Base-by-base conservation (phyloP, 2,329 filamentous ascomycete species). In the Clonostachys rosea region DNA sequence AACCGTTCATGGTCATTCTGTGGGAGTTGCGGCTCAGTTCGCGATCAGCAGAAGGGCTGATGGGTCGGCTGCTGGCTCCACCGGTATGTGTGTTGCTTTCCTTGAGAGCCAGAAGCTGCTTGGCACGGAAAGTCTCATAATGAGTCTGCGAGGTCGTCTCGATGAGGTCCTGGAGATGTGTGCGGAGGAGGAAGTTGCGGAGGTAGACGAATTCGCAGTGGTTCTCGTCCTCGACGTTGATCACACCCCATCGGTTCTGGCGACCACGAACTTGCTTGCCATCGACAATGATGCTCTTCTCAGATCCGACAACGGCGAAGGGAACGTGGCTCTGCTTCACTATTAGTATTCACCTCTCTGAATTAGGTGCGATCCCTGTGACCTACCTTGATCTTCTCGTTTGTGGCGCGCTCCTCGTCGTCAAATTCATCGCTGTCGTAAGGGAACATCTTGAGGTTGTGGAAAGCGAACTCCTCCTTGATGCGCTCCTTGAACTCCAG, bases 371-470 rank as follows among this genome's bases (percentile, higher is more conserved):
- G 9, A 17, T 17, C 10, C 14, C 35, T 17, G 18, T 20, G 24
- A 59, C 73, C 51, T 73, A 95, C 91, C 88, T 97, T 97, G 76
- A 99, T 99, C 67, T 95, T 89, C 50, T 83, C 84, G 75, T 97
- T 97, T 73, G 95, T 78, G 52, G 86, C 85, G 60, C 90, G 87
- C 77, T 99, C 94, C 78, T 99, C 94, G 55, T 94, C 88, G 65
- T 99, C 94, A 59, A 97, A 87, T 79, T 99, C 94, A 62, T 99
- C 94, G 67, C 96, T 97, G 71, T 99, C 94, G 70, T 99, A 99
- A 51, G 94, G 94, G 79, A 95, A 99, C 94, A 99, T 99, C 81
- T 96, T 92, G 64, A 99, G 83, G 80, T 97, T 97, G 83, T 99
- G 94, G 87, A 99, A 99, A 49, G 89, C 78, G 69, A 99, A 99